phyloP scores from a whole-genome alignment of 2,329 filamentous ascomycete species.

The Aspergillus novoparasiticus region DNA sequence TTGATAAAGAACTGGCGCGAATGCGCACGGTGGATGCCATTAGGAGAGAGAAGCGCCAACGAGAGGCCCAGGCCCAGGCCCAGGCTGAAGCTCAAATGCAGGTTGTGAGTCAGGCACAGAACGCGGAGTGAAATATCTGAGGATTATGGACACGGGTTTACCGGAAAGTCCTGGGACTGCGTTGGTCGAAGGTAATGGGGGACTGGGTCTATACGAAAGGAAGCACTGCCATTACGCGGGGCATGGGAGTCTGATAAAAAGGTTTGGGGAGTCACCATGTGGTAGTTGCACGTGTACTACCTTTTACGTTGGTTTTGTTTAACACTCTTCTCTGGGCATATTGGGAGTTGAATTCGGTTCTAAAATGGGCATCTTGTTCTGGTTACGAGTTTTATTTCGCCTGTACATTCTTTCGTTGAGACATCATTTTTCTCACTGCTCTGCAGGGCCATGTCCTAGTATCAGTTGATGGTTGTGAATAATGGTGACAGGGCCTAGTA shows the following conservation, averaged over 20 bases:
- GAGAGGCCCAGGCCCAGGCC: slow-evolving; percentile 25
- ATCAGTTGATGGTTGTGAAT: neutral
- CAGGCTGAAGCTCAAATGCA: slow-evolving; percentile 20
- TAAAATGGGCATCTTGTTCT: slow-evolving; percentile 7
- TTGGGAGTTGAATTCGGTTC: slow-evolving; percentile 28
- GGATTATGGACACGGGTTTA: too few relatives aligned
- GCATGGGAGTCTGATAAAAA: slow-evolving; percentile 1
- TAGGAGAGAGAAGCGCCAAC: slow-evolving; percentile 52
- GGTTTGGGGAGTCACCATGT: neutral
- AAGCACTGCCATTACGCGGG: slow-evolving; percentile 7
- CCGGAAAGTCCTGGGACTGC: neutral
- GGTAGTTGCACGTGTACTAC: slow-evolving; percentile 24
- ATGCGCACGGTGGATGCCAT: slow-evolving; percentile 56
- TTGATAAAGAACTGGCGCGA: slow-evolving; percentile 76
- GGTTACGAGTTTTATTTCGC: neutral
- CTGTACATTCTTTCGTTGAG: slow-evolving; percentile 12
- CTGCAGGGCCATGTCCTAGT: neutral
- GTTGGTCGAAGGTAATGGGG: neutral
- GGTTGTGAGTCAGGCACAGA: slow-evolving; percentile 11
- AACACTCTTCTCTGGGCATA: slow-evolving; percentile 38
- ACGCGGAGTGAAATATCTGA: slow-evolving; percentile 17
- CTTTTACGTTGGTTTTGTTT: slow-evolving; percentile 26
- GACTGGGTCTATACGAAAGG: neutral
- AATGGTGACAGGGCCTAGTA: neutral
- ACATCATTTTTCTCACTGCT: neutral